These are phyloP conservation scores for Anisodus tanguticus DNA, from an alignment of 257 asterid species.

Conservation along the genomic window DNA sequence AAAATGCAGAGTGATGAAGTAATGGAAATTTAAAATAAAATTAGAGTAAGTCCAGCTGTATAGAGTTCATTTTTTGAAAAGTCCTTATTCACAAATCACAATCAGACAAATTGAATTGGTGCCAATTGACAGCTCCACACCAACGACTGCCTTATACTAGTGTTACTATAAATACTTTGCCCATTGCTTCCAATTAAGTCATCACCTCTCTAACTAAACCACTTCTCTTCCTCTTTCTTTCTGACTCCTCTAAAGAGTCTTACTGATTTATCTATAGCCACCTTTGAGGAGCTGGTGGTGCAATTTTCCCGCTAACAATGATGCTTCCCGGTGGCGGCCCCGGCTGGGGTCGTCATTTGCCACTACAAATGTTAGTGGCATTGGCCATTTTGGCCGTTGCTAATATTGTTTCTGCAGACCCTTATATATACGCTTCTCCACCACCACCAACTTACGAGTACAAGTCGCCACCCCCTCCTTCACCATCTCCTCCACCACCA, in stretches of 20 bases:
- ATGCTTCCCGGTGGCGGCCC: constrained; percentile 47
- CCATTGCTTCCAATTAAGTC: constrained; percentile 26
- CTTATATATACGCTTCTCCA: constrained; percentile 49
- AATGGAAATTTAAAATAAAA: neutral
- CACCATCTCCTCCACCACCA: constrained; percentile 43
- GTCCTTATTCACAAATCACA: constrained; percentile 17
- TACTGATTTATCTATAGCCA: neutral
- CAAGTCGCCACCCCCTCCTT: constrained; percentile 38
- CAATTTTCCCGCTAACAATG: constrained; percentile 45
- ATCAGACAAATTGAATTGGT: constrained; percentile 34
- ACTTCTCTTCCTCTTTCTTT: neutral
- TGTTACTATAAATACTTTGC: constrained; percentile 44
- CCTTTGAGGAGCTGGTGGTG: constrained; percentile 37
- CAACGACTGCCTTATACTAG: constrained; percentile 35
- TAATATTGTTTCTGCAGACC: constrained; percentile 55
- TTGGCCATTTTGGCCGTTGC: constrained; percentile 56
- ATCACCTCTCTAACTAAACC: constrained; percentile 34
- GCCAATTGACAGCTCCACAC: constrained; percentile 51
- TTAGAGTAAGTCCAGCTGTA: constrained; percentile 47
- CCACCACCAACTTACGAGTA: constrained; percentile 39
- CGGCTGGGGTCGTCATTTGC: constrained; percentile 45
- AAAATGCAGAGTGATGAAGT: constrained; percentile 32
- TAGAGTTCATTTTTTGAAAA: constrained; percentile 18
- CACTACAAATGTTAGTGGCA: constrained; percentile 47
- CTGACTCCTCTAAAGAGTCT: neutral